Evolutionary conservation across 371 early-diverging fungal genomes (phyloP), one percentile per base, ranked within the genome.

Genomic region (Homolaphlyctis polyrhiza): DNA sequence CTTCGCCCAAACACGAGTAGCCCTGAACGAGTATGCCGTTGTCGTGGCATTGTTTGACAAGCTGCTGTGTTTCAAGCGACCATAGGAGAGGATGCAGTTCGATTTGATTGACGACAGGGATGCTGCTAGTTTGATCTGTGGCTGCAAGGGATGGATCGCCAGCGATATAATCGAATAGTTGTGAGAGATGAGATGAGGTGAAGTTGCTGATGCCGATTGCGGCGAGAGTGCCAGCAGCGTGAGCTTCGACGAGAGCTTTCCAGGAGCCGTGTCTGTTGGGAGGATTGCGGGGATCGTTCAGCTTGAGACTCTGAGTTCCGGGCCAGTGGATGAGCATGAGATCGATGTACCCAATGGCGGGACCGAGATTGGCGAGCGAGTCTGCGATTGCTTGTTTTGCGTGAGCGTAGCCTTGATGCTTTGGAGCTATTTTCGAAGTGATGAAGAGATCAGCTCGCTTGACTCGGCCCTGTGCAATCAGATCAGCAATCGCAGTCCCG

Each of bases 241-340:
- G 79, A 35, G 86, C 71, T 23, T 64, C 62, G 67, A 92, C 92
- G 54, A 95, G 79, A 0, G 88, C 89, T 33, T 69, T 71, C 89
- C 91, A 92, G 48, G 88, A 81, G 34, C 72, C 84, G 36, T 60
- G 67, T 16, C 90, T 78, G 63, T 83, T 80, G 45, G 57, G 33
- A 30, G 43, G 11, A 55, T 77, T 67, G 28, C 69, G 66, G 0
- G 76, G 74, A 52, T 76, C 69, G 14, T 74, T 60, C 0, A 69
- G 71, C 45, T 70, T 68, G n/a, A 85, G 60, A 29, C 76, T 82
- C 52, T 78, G 74, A 4, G 78, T 77, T 65, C 87, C 93, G 23
- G 95, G 95, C 94, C 94, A 96, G 66, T 96, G 96, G 35, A 96
- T 89, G 36, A 96, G 80, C 55, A 92, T 87, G 6, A 94, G 78